Evolutionary conservation across 768 basidiomycete species (phyloP), one percentile per base, ranked within the genome.

Genomic region (Gymnopilus dilepis): DNA sequence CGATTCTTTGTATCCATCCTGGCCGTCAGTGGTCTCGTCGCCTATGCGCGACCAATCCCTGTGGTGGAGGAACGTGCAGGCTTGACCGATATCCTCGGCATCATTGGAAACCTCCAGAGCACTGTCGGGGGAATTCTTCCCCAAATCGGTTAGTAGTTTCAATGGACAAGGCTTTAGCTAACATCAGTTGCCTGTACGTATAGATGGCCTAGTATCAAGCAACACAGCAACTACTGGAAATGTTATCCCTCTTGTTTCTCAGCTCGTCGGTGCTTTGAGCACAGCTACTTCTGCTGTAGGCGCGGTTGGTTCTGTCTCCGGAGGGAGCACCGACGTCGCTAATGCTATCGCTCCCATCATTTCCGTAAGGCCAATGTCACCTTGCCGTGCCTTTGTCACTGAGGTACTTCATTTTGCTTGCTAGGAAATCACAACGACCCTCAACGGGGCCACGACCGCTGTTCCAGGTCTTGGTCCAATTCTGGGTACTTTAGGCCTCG

Each of bases 361-460:
- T 3, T 41, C 54, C 9, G 54, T 55, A 34, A 55, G 54, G 6
- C 38, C 13, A 17, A 26, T 8, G n/a, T 40, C 1, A 17, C 43
- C 8, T 24, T 47, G 15, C 11, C 9, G 15, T 26, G 21, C 11
- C 4, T 47, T 13, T 1, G 26, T 15, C 19, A 28, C 47, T 50
- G 1, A 50, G 1, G 28, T 26, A 24, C 5, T 4, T 24, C 21
- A 28, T 4, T 17, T n/a, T 31, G 47, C 3, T 13, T 21, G 15
- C 19, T n/a, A 55, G 54, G 54, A 55, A 41, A 55, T 55, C 24
- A 55, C 54, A 12, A 28, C 54, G n/a, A 42, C 40, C 11, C 41
- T 55, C 38, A 30, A 19, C 21, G n/a, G 38, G n/a, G 54, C 54
- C 5, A n/a, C 17, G 26, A 34, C n/a, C 3, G 54, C 54, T 7